Evolutionary conservation across 2,329 filamentous ascomycete genomes (phyloP).

Genomic region (Colletotrichum spinosum): DNA sequence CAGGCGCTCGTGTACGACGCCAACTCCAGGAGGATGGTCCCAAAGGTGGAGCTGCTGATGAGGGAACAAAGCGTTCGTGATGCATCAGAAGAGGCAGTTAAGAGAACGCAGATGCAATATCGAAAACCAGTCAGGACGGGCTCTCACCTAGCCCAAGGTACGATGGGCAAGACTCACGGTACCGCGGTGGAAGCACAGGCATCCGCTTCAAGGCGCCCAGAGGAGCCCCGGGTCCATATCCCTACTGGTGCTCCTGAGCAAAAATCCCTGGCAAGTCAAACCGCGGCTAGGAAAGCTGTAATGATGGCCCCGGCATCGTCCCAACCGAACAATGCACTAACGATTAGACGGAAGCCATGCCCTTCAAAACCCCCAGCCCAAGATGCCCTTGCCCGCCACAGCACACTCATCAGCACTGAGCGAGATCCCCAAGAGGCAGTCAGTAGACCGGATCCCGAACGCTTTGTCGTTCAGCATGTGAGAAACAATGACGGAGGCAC

Average conservation of each 20-base stretch:
- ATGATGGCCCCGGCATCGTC: neutral
- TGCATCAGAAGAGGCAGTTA: conserved; percentile 50
- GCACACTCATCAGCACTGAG: neutral
- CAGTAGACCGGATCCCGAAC: conserved; percentile 5
- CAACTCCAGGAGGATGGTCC: conserved; percentile 74
- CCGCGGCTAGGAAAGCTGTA: neutral
- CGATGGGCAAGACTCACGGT: conserved; percentile 62
- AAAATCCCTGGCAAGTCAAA: conserved; percentile 6
- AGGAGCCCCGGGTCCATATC: conserved; percentile 5
- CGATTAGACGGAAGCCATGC: no score
- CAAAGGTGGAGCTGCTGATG: conserved; percentile 56
- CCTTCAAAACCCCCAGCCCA: neutral
- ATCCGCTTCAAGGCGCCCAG: conserved; percentile 21
- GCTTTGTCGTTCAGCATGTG: conserved; percentile 13
- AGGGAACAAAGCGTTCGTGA: conserved; percentile 56
- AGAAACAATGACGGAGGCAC: conserved; percentile 22
- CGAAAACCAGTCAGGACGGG: conserved; percentile 53
- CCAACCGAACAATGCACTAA: neutral
- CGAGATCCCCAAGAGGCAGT: neutral
- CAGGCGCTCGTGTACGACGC: conserved; percentile 70
- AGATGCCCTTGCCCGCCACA: neutral
- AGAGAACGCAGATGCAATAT: conserved; percentile 53
- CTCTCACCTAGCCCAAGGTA: conserved; percentile 63
- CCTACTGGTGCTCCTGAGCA: conserved; percentile 9
- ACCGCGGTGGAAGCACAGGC: conserved; percentile 54